Base-by-base conservation (phyloP, 305 asterid species). In the Coffea humblotiana region DNA sequence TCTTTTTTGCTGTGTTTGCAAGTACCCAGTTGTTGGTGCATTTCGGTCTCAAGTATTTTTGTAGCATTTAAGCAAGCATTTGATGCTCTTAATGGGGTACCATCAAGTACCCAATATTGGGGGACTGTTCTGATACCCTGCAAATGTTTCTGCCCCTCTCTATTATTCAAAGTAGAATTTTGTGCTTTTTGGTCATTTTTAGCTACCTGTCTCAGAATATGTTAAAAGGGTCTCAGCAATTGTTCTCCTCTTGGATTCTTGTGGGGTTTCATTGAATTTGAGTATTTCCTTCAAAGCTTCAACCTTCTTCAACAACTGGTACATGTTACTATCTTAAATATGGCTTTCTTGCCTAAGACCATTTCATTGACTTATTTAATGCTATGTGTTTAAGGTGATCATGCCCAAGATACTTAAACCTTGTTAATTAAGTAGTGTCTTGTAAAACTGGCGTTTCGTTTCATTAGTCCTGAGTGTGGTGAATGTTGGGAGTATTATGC, bases 21-120 rank as follows among this genome's bases (percentile, higher is more conserved):
- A 89, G 90, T 88, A 89, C 92, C 90, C 87, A 80, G 84, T 84
- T 83, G 84, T 84, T 83, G 93, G 87, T 88, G 86, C 86, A 88
- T 84, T 86, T 78, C 2, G 72, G 78, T 81, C 80, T 32, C 32
- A 32, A 32, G 71, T 45, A 84, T 81, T 82, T 32, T 80, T 83
- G 80, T 82, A 69, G 74, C 84, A 89, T 86, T 87, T 87, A 85
- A 89, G 89, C 88, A 83, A 81, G 80, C 85, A 84, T 85, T 85
- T 87, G 88, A 85, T 90, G 85, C 87, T 85, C 87, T 82, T 86
- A 81, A 80, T 77, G 76, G 83, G 84, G 82, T 84, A 81, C 87
- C 88, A 79, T 80, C 87, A 86, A 87, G 82, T 75, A 82, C 84
- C 84, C 87, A 88, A 86, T 87, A 82, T 83, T 78, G 83, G 81